Conservation (phyloP, 2,329 filamentous ascomycete genomes). For the Parastagonospora nodorum region DNA sequence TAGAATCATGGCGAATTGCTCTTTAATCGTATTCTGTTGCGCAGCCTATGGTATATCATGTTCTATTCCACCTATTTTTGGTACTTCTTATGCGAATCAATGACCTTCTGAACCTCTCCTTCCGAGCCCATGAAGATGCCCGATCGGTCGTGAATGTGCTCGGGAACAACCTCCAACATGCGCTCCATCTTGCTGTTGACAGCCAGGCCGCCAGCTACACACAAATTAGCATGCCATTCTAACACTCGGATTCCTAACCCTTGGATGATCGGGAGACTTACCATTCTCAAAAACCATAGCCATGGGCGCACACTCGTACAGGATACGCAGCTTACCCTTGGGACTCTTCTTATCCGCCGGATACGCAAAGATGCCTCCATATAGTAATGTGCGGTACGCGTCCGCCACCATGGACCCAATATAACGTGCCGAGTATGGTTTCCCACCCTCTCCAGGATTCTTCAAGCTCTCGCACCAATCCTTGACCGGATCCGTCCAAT, state of each 20-base stretch:
- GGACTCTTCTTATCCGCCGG: slow-evolving; percentile 97
- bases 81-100: slow-evolving; percentile 73
- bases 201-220: slow-evolving; percentile 83
- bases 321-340: slow-evolving; percentile 95
- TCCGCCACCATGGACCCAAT: slow-evolving; percentile 99
- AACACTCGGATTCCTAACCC: no score
- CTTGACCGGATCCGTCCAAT: slow-evolving; percentile 90
- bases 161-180: slow-evolving; percentile 86
- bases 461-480: slow-evolving; percentile 91
- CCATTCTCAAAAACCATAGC: slow-evolving; percentile 98
- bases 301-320: slow-evolving; percentile 99
- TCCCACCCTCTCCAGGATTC: slow-evolving; percentile 72
- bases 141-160: slow-evolving; percentile 92
- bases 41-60: neutral
- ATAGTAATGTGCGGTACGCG: slow-evolving; percentile 92
- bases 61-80: slow-evolving; percentile 30
- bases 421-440: slow-evolving; percentile 93
- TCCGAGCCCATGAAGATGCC: slow-evolving; percentile 96
- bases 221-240: slow-evolving; percentile 15
- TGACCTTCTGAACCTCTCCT: slow-evolving; percentile 95
- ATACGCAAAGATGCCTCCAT: slow-evolving; percentile 97
- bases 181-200: slow-evolving; percentile 88
- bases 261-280: slow-evolving; percentile 57
- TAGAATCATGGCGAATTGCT: no score
- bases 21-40: no score